A percentile compares a stretch with the other conserved stretches of the same genome.
Conservation (phyloP, 352 stramenopile genomes). For the Discostella stelligera region DNA sequence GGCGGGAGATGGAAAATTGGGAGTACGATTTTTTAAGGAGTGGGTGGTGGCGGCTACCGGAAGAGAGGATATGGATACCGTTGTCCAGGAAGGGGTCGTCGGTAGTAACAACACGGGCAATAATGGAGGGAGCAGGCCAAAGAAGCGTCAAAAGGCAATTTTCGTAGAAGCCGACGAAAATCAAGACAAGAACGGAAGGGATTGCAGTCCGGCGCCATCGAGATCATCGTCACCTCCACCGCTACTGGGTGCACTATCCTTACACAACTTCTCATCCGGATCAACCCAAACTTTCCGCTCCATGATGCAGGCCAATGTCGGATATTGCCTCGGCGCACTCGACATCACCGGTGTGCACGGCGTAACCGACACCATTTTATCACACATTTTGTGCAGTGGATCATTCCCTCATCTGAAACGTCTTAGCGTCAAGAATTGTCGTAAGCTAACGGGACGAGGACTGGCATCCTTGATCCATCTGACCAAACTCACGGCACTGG, state of each 20-base stretch:
- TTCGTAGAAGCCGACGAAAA: not conserved
- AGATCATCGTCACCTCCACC: not conserved
- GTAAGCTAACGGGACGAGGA: conserved; percentile 56
- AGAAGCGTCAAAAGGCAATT: not conserved
- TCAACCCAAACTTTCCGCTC: conserved; percentile 56
- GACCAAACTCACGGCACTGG: conserved; percentile 48
- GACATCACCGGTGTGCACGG: conserved; percentile 66
- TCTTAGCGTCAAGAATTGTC: conserved; percentile 74
- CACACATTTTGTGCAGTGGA: conserved; percentile 37
- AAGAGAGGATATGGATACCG: not conserved
- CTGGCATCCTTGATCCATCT: conserved; percentile 39
- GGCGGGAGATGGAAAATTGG: conserved; percentile 65
- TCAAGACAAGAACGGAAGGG: not conserved
- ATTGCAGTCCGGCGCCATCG: not conserved
- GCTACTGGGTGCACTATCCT: conserved; percentile 49
- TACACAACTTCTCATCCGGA: conserved; percentile 65
- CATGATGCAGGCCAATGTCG: conserved; percentile 57
- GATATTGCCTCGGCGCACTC: conserved; percentile 59
- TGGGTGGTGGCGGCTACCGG: conserved; percentile 48
- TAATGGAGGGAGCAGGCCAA: conserved; percentile 2
- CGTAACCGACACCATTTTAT: conserved; percentile 57
- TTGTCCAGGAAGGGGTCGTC: not conserved
- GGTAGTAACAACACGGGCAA: not conserved
- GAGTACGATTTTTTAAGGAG: conserved; percentile 68
- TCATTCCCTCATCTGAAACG: conserved; percentile 49